Percentiles rank a stretch among this genome's conserved stretches.
These are phyloP conservation scores for Tinospora cordifolia DNA, from an alignment of 164 flowering plant species.

Conservation along the genomic window DNA sequence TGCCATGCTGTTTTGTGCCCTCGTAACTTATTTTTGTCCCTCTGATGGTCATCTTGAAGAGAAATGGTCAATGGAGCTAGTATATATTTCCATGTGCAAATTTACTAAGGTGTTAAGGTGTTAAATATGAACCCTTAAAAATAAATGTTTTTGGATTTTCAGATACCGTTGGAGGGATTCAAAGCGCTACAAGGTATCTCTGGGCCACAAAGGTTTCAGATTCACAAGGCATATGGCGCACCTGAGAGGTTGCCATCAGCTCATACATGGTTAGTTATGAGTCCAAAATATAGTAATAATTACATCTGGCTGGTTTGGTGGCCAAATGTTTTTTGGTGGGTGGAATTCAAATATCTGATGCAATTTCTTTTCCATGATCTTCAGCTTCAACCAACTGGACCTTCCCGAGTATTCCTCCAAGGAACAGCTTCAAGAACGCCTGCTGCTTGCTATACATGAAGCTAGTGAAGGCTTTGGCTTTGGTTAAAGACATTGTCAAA, in stretches of 20 bases:
- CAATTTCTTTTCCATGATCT: slow-evolving; percentile 6
- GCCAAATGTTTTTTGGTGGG: neutral
- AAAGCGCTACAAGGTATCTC: slow-evolving; percentile 94
- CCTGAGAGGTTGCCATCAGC: slow-evolving; percentile 94
- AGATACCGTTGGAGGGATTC: slow-evolving; percentile 97
- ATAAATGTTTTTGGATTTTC: slow-evolving; percentile 11
- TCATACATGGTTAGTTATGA: slow-evolving; percentile 77
- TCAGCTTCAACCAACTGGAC: slow-evolving; percentile 93
- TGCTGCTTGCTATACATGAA: slow-evolving; percentile 97
- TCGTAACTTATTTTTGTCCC: too few relatives aligned
- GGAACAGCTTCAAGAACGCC: slow-evolving; percentile 79
- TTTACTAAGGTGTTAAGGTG: neutral
- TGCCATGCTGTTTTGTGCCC: too few relatives aligned
- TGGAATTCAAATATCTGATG: neutral
- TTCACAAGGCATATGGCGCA: slow-evolving; percentile 97
- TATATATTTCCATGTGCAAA: neutral
- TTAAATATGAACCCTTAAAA: neutral
- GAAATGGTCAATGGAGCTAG: too few relatives aligned
- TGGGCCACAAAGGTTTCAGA: slow-evolving; percentile 92
- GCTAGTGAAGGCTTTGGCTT: slow-evolving; percentile 98
- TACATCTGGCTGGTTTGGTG: neutral
- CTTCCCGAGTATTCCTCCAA: slow-evolving; percentile 87
- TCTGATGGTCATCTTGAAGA: too few relatives aligned
- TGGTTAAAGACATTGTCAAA: slow-evolving; percentile 35
- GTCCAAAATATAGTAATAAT: neutral